Evolutionary conservation across 768 basidiomycete genomes (phyloP).

Genomic region (Polyporus arcularius): DNA sequence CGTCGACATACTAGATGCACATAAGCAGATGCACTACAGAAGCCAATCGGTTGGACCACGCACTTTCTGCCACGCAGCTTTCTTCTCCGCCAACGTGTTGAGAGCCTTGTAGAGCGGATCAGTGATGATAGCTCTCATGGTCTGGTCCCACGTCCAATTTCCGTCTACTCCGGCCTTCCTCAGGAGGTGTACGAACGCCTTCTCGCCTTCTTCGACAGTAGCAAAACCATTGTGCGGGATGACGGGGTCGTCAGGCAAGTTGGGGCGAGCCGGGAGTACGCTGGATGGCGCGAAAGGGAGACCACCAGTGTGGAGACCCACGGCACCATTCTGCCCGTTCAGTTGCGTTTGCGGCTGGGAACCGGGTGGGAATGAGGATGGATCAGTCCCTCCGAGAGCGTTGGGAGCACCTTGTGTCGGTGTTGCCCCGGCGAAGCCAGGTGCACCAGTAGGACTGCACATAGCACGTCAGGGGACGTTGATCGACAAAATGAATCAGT

Average conservation of each 20-base stretch:
- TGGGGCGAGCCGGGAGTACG: conserved; percentile 71
- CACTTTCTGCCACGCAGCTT: conserved; percentile 92
- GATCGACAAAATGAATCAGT: not conserved
- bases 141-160: conserved; percentile 97
- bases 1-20: conserved; percentile 66
- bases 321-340: conserved; percentile 44
- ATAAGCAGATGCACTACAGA: conserved; percentile 1
- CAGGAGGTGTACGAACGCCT: conserved; percentile 89
- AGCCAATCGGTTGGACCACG: conserved; percentile 20
- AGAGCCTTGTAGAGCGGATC: conserved; percentile 96
- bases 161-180: conserved; percentile 89
- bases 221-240: conserved; percentile 89
- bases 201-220: conserved; percentile 88
- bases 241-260: conserved; percentile 82
- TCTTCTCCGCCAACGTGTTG: conserved; percentile 92
- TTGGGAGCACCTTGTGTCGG: conserved; percentile 54
- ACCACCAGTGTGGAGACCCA: conserved; percentile 52
- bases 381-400: conserved; percentile 54
- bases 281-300: conserved; percentile 63
- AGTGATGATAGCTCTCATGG: conserved; percentile 97
- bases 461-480: not conserved
- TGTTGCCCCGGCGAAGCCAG: conserved; percentile 17
- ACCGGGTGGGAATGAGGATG: conserved; percentile 43
- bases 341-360: conserved; percentile 40
- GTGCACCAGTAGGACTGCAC: conserved; percentile 10